Evolutionary conservation across 2,329 filamentous ascomycete species (phyloP).

Genomic region (Dactylellina parvicollis): DNA sequence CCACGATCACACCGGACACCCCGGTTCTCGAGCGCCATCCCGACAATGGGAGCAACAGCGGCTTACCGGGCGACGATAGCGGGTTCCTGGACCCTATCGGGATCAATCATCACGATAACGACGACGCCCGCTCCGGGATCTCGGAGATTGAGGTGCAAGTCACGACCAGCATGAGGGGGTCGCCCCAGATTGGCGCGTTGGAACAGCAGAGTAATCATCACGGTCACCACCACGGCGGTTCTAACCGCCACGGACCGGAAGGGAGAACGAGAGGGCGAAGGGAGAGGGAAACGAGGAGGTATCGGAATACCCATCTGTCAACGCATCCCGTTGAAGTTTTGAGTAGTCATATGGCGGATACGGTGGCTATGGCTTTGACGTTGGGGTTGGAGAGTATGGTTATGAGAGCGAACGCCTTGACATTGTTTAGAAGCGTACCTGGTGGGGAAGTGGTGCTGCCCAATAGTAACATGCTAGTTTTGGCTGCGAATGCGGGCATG

Average conservation of each 20-base stretch:
- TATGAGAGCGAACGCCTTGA: constrained; percentile 56
- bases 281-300: constrained; percentile 34
- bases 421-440: constrained; percentile 13
- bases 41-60: constrained; percentile 22
- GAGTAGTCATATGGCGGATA: constrained; percentile 57
- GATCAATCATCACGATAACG: constrained; percentile 33
- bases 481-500: constrained; percentile 46
- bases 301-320: constrained; percentile 52
- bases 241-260: not conserved
- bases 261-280: constrained; percentile 15
- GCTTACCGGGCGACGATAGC: constrained; percentile 28
- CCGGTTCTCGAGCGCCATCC: constrained; percentile 45
- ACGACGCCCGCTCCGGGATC: constrained; percentile 48
- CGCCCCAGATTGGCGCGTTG: constrained; percentile 13
- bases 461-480: constrained; percentile 41
- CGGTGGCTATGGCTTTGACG: constrained; percentile 56
- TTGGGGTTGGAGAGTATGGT: constrained; percentile 56
- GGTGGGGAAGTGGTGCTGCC: constrained; percentile 33
- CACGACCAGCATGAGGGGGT: constrained; percentile 45
- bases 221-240: not conserved
- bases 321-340: constrained; percentile 56
- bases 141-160: constrained; percentile 54
- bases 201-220: constrained; percentile 11
- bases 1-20: constrained; percentile 46
- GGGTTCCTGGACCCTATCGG: constrained; percentile 36